Evolutionary conservation across 2,329 filamentous ascomycete species (phyloP).

Genomic region (Passalora sequoiae): DNA sequence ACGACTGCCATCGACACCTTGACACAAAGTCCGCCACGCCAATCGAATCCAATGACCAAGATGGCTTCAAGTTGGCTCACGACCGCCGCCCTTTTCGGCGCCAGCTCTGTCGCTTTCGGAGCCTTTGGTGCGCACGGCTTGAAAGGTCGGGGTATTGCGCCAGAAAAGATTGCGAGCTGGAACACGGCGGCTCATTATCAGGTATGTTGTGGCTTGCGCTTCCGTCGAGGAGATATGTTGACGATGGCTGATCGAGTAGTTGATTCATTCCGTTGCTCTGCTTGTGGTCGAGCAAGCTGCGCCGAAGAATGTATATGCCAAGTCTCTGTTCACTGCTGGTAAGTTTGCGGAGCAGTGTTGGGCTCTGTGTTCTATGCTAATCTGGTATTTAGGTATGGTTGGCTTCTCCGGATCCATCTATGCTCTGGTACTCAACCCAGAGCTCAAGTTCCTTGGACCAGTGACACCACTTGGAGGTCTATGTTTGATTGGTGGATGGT

Average conservation of each 20-base stretch:
- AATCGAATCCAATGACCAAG: no score
- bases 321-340: constrained; percentile 53
- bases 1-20: no score
- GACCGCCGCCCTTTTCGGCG: constrained; percentile 59
- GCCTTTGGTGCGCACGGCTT: constrained; percentile 66
- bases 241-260: constrained; percentile 36
- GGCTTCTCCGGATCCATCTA: constrained; percentile 65
- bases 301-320: constrained; percentile 51
- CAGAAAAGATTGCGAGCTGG: constrained; percentile 56
- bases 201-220: constrained; percentile 36
- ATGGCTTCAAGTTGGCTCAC: constrained; percentile 50
- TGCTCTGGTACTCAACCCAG: constrained; percentile 56
- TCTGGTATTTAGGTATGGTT: constrained; percentile 58
- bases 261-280: constrained; percentile 58
- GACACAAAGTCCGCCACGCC: no score
- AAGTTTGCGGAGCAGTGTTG: no score
- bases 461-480: constrained; percentile 61
- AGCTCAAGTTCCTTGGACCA: constrained; percentile 57
- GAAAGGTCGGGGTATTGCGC: constrained; percentile 57
- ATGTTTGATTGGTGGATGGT: constrained; percentile 62
- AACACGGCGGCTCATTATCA: constrained; percentile 63
- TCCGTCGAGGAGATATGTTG: background rate
- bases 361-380: no score
- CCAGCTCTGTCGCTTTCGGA: constrained; percentile 56
- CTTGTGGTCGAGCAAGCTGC: constrained; percentile 51